Evolutionary conservation across 306 rosid genomes (phyloP).

Genomic region (Quillaja saponaria): DNA sequence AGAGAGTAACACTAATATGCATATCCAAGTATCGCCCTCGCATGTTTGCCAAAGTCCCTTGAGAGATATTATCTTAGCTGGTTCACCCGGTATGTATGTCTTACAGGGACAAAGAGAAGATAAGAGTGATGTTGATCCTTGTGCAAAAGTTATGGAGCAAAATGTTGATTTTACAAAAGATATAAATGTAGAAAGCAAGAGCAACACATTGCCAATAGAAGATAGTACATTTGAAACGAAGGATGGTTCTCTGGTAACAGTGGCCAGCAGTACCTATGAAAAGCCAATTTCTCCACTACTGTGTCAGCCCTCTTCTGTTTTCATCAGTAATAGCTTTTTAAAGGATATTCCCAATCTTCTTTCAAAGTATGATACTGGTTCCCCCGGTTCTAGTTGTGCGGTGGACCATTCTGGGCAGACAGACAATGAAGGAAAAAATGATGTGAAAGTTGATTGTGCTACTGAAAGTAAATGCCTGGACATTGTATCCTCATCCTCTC

Average conservation of each 20-base stretch:
- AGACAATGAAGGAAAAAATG: conserved; percentile 48
- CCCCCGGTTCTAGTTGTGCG: conserved; percentile 37
- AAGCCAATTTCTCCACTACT: conserved; percentile 41
- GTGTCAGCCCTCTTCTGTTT: conserved; percentile 41
- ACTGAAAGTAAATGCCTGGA: conserved; percentile 42
- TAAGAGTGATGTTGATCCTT: conserved; percentile 16
- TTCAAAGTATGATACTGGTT: conserved; percentile 37
- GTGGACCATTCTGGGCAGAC: conserved; percentile 36
- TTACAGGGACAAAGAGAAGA: conserved; percentile 40
- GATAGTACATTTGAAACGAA: conserved; percentile 39
- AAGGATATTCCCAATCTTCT: conserved; percentile 42
- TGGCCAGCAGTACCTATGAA: conserved; percentile 33
- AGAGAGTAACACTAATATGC: conserved; percentile 32
- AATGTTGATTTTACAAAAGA: conserved; percentile 22
- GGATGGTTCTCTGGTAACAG: conserved; percentile 34
- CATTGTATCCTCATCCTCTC: conserved; percentile 46
- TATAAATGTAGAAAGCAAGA: conserved; percentile 28
- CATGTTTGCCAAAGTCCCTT: conserved; percentile 31
- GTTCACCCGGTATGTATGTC: conserved; percentile 35
- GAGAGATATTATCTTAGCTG: conserved; percentile 43
- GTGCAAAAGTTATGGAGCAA: conserved; percentile 25
- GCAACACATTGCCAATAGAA: conserved; percentile 32
- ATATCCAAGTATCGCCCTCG: conserved; percentile 38
- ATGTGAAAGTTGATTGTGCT: conserved; percentile 43
- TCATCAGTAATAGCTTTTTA: conserved; percentile 38